phyloP scores from a whole-genome alignment of 352 stramenopile genomes.

The Phytophthora fragariaefolia region DNA sequence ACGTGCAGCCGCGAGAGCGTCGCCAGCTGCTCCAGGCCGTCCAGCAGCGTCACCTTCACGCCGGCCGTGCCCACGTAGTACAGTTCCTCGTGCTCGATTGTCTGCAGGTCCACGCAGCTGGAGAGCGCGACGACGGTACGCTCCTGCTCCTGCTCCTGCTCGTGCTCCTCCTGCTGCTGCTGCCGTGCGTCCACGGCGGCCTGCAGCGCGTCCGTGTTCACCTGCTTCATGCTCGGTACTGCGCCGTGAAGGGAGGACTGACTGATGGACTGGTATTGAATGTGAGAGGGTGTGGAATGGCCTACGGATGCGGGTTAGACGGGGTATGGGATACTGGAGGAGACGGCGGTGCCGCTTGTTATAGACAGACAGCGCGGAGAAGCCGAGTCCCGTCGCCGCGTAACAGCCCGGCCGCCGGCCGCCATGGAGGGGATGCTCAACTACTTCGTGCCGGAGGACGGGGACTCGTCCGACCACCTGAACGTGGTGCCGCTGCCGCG shows the following conservation, averaged over 20 bases:
- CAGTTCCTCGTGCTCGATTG: conserved; percentile 72
- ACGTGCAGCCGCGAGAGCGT: conserved; percentile 70
- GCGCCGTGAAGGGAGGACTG: no score
- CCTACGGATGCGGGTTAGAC: no score
- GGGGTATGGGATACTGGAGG: no score
- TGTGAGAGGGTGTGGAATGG: no score
- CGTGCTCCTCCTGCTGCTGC: conserved; percentile 19
- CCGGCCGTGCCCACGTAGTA: conserved; percentile 86
- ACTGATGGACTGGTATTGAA: no score
- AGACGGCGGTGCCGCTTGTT: neutral
- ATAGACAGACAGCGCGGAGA: neutral
- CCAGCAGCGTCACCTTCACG: conserved; percentile 76
- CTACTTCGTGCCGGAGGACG: conserved; percentile 89
- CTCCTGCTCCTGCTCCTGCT: conserved; percentile 39
- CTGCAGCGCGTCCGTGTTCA: conserved; percentile 49
- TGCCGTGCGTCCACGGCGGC: conserved; percentile 40
- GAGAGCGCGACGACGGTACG: conserved; percentile 52
- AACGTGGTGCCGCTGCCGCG: conserved; percentile 86
- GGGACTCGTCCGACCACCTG: conserved; percentile 85
- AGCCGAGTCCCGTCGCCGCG: conserved; percentile 2
- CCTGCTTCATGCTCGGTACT: conserved; percentile 13
- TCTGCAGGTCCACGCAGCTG: conserved; percentile 72
- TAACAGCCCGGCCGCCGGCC: conserved; percentile 15
- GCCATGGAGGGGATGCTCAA: conserved; percentile 90
- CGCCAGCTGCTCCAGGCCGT: conserved; percentile 60